Evolutionary conservation across 2,329 filamentous ascomycete genomes (phyloP).

Genomic region (Penicillium corylophilum): DNA sequence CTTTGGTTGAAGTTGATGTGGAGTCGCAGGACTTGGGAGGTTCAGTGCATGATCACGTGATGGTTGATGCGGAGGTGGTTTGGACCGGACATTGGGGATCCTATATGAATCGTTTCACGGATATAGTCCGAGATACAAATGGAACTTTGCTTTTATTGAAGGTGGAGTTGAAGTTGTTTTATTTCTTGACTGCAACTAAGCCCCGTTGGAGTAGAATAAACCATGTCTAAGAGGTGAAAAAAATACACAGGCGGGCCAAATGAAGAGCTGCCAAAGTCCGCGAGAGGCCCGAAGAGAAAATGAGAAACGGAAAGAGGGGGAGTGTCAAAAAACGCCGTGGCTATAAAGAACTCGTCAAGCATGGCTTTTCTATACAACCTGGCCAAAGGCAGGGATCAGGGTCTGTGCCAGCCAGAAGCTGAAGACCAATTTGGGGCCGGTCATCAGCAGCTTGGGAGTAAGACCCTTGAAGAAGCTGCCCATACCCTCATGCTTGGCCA

Average conservation of each 20-base stretch:
- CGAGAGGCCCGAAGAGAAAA: constrained; percentile 10
- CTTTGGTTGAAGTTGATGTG: neutral
- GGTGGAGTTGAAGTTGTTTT: neutral
- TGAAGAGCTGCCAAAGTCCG: constrained; percentile 5
- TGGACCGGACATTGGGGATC: neutral
- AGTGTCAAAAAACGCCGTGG: constrained; percentile 22
- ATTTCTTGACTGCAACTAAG: constrained; percentile 7
- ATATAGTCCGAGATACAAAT: neutral
- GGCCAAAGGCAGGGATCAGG: constrained; percentile 87
- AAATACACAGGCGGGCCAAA: constrained; percentile 18
- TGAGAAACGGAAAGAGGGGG: constrained; percentile 11
- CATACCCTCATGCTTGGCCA: constrained; percentile 86
- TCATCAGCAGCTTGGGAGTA: constrained; percentile 97
- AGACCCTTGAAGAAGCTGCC: constrained; percentile 96
- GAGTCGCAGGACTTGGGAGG: neutral
- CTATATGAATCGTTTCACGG: neutral
- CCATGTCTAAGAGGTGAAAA: constrained; percentile 16
- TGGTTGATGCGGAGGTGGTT: neutral
- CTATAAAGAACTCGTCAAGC: constrained; percentile 19
- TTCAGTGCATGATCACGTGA: neutral
- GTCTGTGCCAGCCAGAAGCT: constrained; percentile 99
- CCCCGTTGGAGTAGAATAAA: constrained; percentile 16
- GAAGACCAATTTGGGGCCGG: constrained; percentile 97
- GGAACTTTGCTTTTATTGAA: neutral
- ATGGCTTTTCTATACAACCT: constrained; percentile 52